These are phyloP conservation scores for Perilla frutescens DNA, from an alignment of 257 asterid genomes.

Conservation along the genomic window DNA sequence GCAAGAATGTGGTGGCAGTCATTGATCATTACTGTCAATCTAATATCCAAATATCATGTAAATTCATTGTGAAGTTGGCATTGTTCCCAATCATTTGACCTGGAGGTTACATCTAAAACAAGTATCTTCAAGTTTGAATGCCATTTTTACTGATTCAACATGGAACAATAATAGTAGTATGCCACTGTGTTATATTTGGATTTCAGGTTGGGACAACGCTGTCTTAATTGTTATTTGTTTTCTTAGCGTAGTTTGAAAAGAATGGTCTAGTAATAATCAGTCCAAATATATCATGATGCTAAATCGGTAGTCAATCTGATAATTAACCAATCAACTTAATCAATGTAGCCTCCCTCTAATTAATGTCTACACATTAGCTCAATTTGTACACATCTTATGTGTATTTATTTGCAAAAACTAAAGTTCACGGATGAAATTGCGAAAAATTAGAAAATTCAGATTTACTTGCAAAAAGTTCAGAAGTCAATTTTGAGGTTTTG, in stretches of 20 bases:
- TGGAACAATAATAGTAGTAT: neutral
- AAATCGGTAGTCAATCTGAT: neutral
- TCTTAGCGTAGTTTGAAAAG: neutral
- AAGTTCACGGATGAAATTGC: neutral
- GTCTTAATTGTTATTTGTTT: slow-evolving; percentile 17
- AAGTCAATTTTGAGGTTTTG: neutral
- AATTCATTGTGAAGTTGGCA: neutral
- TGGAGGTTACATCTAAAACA: neutral
- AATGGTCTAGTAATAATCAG: neutral
- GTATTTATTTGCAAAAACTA: neutral
- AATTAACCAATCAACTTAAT: neutral
- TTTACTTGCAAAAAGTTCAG: neutral
- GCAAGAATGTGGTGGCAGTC: neutral
- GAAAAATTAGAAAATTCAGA: neutral
- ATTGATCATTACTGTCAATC: neutral
- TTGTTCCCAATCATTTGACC: neutral
- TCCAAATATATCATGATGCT: neutral
- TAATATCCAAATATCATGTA: neutral
- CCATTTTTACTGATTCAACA: neutral
- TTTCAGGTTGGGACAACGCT: neutral
- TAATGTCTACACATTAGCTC: neutral
- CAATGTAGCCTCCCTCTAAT: neutral
- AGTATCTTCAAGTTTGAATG: neutral
- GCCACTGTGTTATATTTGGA: neutral
- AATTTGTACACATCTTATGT: neutral